These are phyloP conservation scores for Trichopus zeylanicus DNA, from an alignment of 116 monocot species.

Conservation along the genomic window DNA sequence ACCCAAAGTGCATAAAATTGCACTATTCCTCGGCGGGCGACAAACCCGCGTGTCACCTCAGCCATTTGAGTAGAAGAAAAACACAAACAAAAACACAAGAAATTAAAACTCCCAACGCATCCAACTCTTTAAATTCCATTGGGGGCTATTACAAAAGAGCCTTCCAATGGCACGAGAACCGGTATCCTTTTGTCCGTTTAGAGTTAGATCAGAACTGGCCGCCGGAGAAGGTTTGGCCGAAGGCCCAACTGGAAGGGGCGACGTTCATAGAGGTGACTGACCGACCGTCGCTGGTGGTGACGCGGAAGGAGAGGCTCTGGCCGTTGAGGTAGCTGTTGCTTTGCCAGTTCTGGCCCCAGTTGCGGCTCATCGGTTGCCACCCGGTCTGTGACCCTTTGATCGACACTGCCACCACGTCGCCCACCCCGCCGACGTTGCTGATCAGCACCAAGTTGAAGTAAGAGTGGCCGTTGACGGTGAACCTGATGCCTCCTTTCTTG, in stretches of 20 bases:
- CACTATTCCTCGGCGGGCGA: conserved; percentile 42
- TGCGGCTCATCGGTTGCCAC: conserved; percentile 63
- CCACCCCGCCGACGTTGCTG: conserved; percentile 70
- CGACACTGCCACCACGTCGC: conserved; percentile 43
- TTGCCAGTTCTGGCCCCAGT: conserved; percentile 89
- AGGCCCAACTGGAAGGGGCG: conserved; percentile 46
- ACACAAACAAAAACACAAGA: conserved; percentile 1
- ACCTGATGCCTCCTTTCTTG: conserved; percentile 56
- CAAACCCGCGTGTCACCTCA: conserved; percentile 39
- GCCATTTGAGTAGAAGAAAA: conserved; percentile 16
- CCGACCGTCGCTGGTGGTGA: conserved; percentile 60
- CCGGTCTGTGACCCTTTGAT: conserved; percentile 47
- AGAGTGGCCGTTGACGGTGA: conserved; percentile 71
- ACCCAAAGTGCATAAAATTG: background rate
- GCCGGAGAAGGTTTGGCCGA: conserved; percentile 66
- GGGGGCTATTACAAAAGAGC: conserved; percentile 15
- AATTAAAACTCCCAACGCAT: background rate
- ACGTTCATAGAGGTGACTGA: conserved; percentile 30
- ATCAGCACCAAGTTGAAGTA: conserved; percentile 83
- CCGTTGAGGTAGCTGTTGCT: conserved; percentile 43
- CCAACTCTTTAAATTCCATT: background rate
- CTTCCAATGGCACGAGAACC: background rate
- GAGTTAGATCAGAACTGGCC: conserved; percentile 32
- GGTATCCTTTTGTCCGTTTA: too few relatives aligned
- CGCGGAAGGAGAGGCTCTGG: conserved; percentile 62